Base-by-base conservation (phyloP, 305 asterid species). In the Ilex paraguariensis region DNA sequence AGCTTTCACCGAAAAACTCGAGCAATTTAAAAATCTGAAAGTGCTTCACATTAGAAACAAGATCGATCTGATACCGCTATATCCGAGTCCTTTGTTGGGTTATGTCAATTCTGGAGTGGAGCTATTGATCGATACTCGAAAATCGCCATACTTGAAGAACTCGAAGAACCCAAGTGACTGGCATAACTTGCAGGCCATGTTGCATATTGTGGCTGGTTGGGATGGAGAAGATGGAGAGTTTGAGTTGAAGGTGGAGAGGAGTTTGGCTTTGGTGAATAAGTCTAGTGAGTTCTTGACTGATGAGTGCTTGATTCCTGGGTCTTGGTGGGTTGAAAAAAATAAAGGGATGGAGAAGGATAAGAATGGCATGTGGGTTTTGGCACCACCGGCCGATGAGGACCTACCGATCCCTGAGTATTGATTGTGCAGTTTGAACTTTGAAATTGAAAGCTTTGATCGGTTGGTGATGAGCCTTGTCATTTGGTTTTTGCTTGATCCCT, bases 301-400 rank as follows among this genome's bases (percentile, higher is more conserved):
- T 9, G 95, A 91, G 72, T 80, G 62, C 51, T 44, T 91, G 83
- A 70, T 87, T 73, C 98, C 95, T 0, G 88, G 83, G 7, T 82
- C 91, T 3, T 91, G 97, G 98, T 91, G 98, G 95, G 36, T 85
- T 44, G 96, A 91, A 83, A 91, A 84, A 89, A 91, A 91, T 36
- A 88, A 69, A 66, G 95, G 98, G 49, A 10, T 91, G 77, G 72
- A 80, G 44, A 57, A 57, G 5, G 87, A 73, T 58, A 79, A 73
- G n/a, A 61, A 70, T 32, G 95, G 89, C 9, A 92, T 87, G 8
- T 88, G 96, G 98, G 45, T 76, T 77, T 60, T 86, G 82, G 78
- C 76, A n/a, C 73, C 87, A 31, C 83, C 87, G 4, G 55, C 66
- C 0, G 87, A 80, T 33, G 95, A 88, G 64, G 92, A 91, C 77